Evolutionary conservation across 78 protist genomes (phyloP).

Genomic region (Chrysochromulina tobinii): DNA sequence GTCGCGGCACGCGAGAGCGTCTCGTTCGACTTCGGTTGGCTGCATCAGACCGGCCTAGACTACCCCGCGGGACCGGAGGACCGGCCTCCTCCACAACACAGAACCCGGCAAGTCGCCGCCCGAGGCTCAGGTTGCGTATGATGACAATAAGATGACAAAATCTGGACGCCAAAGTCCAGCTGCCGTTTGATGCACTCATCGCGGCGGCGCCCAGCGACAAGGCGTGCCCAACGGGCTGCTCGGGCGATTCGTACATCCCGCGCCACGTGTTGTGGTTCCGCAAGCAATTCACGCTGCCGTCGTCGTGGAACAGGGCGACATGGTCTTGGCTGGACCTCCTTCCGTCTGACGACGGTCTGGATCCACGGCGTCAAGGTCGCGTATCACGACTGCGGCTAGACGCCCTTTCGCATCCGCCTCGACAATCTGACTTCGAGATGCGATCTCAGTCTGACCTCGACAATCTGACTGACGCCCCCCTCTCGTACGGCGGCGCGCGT

Average conservation of each 20-base stretch:
- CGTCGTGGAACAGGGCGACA: background rate
- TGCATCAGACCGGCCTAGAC: slow-evolving; percentile 5
- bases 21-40: slow-evolving; percentile 24
- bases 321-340: background rate
- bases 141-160: slow-evolving; percentile 35
- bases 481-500: too few species aligned
- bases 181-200: slow-evolving; percentile 46
- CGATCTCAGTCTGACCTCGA: too few species aligned
- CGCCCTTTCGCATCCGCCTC: slow-evolving; percentile 36
- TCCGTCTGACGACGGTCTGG: background rate
- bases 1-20: background rate
- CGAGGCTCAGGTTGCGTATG: slow-evolving; percentile 3
- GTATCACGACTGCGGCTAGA: slow-evolving; percentile 40
- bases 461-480: too few species aligned
- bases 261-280: slow-evolving; percentile 43
- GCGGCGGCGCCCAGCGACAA: background rate
- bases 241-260: slow-evolving; percentile 25
- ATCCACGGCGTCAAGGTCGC: slow-evolving; percentile 26
- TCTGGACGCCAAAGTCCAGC: slow-evolving; percentile 3
- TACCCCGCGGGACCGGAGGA: background rate
- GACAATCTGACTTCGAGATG: slow-evolving; percentile 14
- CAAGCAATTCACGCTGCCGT: slow-evolving; percentile 31
- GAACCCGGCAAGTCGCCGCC: background rate
- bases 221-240: background rate
- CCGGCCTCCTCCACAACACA: background rate